A percentile compares a stretch with the other conserved stretches of the same genome.
These are phyloP conservation scores for Moesziomyces parantarcticus DNA, from an alignment of 1,284 basidiomycete genomes.

Conservation along the genomic window DNA sequence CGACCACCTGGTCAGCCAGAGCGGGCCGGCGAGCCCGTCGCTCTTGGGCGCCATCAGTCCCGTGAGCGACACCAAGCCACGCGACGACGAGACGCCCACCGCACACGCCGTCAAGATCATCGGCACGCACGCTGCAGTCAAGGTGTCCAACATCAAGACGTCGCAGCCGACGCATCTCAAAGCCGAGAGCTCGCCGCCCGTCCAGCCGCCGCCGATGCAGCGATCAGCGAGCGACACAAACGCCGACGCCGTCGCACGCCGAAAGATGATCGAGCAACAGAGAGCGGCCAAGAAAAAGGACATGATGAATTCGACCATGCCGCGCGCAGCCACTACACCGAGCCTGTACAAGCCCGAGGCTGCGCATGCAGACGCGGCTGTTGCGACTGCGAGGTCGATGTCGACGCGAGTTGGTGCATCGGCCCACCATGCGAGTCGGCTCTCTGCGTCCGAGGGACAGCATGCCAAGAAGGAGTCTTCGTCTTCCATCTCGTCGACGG, in stretches of 20 bases:
- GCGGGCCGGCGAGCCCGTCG: slow-evolving; percentile 32
- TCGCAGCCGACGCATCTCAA: neutral
- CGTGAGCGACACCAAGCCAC: neutral
- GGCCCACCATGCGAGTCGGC: neutral
- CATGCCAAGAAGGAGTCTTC: slow-evolving; percentile 41
- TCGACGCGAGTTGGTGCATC: no score
- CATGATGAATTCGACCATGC: slow-evolving; percentile 25
- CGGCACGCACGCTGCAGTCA: slow-evolving; percentile 25
- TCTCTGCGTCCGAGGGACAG: slow-evolving; percentile 6
- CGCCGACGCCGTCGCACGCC: slow-evolving; percentile 30
- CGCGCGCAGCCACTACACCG: slow-evolving; percentile 22
- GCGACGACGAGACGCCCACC: slow-evolving; percentile 32
- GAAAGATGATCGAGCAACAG: slow-evolving; percentile 52
- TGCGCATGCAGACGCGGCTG: no score
- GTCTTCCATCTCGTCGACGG: slow-evolving; percentile 35
- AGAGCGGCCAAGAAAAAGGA: slow-evolving; percentile 46
- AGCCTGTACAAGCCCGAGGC: slow-evolving; percentile 9
- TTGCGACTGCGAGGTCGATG: no score
- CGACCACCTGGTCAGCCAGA: slow-evolving; percentile 21
- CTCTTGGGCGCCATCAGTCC: slow-evolving; percentile 6
- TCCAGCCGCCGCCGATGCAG: slow-evolving; percentile 15
- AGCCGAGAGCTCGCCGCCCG: neutral
- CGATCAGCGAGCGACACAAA: slow-evolving; percentile 24
- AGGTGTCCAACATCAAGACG: slow-evolving; percentile 15
- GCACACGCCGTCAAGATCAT: slow-evolving; percentile 34